Evolutionary conservation across 345 rosid genomes (phyloP).

Genomic region (Psidium friedrichsthalianum): DNA sequence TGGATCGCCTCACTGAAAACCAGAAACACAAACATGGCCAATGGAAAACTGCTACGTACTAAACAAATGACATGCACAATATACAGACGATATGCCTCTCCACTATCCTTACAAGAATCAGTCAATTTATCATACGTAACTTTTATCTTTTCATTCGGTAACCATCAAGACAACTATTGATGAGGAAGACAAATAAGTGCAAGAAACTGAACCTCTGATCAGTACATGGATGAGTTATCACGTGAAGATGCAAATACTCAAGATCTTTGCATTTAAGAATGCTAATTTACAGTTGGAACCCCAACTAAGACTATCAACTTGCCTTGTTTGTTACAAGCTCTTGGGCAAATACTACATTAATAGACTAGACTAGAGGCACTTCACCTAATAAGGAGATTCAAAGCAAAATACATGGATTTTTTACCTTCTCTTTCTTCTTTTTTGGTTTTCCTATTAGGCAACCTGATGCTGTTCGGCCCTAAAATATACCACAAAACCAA

Average conservation of each 20-base stretch:
- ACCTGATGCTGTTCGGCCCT: background rate
- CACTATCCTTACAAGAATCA: background rate
- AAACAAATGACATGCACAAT: background rate
- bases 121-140: background rate
- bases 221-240: background rate
- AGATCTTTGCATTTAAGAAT: background rate
- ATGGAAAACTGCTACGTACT: background rate
- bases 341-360: background rate
- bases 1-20: background rate
- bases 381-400: background rate
- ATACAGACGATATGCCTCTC: background rate
- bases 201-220: background rate
- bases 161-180: background rate
- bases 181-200: background rate
- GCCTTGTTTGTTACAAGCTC: background rate
- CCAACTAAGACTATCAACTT: background rate
- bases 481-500: background rate
- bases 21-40: background rate
- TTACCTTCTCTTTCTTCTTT: background rate
- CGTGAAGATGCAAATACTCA: background rate
- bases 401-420: background rate
- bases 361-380: background rate
- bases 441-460: background rate
- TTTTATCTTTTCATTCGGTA: background rate
- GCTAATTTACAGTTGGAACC: background rate